A percentile compares a stretch with the other conserved stretches of the same genome.
These are phyloP conservation scores for Suhomyces bolitotheri DNA, from an alignment of 1,139 yeast genomes.

Conservation along the genomic window DNA sequence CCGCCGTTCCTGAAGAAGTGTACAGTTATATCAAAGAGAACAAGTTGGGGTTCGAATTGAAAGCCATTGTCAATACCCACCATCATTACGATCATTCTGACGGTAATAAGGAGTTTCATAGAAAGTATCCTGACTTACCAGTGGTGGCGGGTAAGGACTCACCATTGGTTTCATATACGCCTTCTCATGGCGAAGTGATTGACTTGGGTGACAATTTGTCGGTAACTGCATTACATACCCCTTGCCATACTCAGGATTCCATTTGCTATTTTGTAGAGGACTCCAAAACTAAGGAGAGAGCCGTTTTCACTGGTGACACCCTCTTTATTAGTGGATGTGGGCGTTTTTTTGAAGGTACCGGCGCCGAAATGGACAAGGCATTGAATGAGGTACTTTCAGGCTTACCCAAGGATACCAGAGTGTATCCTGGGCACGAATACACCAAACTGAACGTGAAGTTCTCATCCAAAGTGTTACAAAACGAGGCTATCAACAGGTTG, in stretches of 20 bases:
- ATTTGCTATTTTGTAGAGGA: conserved; percentile 83
- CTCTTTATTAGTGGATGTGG: conserved; percentile 95
- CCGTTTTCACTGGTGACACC: conserved; percentile 95
- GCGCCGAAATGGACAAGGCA: conserved; percentile 74
- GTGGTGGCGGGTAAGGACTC: conserved; percentile 87
- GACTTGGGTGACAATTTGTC: conserved; percentile 61
- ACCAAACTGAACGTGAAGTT: conserved; percentile 80
- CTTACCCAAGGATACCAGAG: conserved; percentile 68
- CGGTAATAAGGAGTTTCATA: conserved; percentile 61
- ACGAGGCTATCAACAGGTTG: conserved; percentile 54
- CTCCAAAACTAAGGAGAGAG: conserved; percentile 56
- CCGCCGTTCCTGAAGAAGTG: conserved; percentile 78
- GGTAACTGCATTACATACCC: conserved; percentile 89
- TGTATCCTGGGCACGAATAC: conserved; percentile 95
- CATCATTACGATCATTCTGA: conserved; percentile 95
- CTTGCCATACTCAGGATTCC: conserved; percentile 96
- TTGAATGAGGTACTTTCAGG: conserved; percentile 57
- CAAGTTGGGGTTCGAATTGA: conserved; percentile 42
- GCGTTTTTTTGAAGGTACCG: conserved; percentile 89
- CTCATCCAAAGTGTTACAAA: conserved; percentile 63
- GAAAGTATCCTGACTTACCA: conserved; percentile 54
- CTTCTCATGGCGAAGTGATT: conserved; percentile 61
- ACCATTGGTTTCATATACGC: conserved; percentile 66
- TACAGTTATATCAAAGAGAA: conserved; percentile 24
- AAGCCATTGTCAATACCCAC: conserved; percentile 89